Conservation (phyloP, 306 rosid genomes). For the Mimosa pudica region DNA sequence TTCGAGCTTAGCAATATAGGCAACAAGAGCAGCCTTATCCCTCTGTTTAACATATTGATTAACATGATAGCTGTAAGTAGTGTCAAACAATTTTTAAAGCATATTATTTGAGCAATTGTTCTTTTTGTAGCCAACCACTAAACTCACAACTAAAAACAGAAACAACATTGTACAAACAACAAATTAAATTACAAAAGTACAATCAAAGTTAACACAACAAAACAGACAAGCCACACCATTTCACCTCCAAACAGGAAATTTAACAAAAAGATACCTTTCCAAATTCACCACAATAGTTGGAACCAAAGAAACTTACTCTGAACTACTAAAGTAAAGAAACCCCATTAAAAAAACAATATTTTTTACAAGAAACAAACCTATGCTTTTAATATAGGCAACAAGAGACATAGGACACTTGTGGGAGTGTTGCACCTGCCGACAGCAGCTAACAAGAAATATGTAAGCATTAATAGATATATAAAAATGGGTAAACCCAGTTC, state of each 20-base stretch:
- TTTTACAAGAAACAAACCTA: conserved; percentile 54
- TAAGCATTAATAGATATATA: no score
- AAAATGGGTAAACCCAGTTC: no score
- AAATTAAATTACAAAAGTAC: neutral
- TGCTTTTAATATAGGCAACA: conserved; percentile 83
- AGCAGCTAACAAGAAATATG: no score
- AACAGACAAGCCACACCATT: neutral
- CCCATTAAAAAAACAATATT: neutral
- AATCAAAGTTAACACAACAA: neutral
- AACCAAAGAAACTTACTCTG: neutral
- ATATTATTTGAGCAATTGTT: conserved; percentile 10
- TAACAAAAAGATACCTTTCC: conserved; percentile 19
- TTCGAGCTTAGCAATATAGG: conserved; percentile 89
- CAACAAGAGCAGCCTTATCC: conserved; percentile 90
- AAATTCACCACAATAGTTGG: neutral
- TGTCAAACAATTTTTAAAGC: conserved; percentile 17
- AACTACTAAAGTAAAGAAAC: neutral
- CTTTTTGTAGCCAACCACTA: neutral
- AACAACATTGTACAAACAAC: neutral
- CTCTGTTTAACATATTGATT: conserved; percentile 43
- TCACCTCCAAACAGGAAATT: neutral
- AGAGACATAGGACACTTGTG: conserved; percentile 26
- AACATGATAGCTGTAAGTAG: neutral
- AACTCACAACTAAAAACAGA: conserved; percentile 10
- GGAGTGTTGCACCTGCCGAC: no score